These are phyloP conservation scores for Cyberlindnera mycetangii DNA, from an alignment of 805 yeast genomes.

Conservation along the genomic window DNA sequence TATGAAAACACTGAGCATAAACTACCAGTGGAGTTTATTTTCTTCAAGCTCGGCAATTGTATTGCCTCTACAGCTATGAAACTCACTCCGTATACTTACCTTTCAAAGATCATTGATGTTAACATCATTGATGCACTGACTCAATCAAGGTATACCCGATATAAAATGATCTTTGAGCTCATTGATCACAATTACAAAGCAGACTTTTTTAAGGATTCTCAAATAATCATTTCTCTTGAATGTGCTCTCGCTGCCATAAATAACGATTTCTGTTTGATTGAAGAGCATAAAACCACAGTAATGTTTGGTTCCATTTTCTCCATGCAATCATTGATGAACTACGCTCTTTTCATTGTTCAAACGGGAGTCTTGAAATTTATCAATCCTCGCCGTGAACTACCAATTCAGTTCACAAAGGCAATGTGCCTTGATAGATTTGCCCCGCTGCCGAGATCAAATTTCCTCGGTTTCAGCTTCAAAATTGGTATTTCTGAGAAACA, in stretches of 20 bases:
- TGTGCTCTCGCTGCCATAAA: constrained; percentile 10
- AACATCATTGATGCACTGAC: constrained; percentile 20
- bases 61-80: neutral
- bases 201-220: constrained; percentile 21
- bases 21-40: constrained; percentile 9
- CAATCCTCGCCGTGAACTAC: constrained; percentile 16
- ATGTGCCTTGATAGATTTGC: constrained; percentile 22
- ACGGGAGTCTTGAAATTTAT: constrained; percentile 12
- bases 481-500: constrained; percentile 9
- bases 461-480: constrained; percentile 15
- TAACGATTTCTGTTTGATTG: constrained; percentile 12
- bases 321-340: constrained; percentile 19
- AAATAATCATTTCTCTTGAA: constrained; percentile 16
- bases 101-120: constrained; percentile 9
- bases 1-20: constrained; percentile 5
- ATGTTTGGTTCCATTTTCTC: constrained; percentile 23
- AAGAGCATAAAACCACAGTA: constrained; percentile 16
- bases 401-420: constrained; percentile 6
- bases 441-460: constrained; percentile 28
- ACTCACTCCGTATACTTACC: neutral
- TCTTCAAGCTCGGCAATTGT: constrained; percentile 12
- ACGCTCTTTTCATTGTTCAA: constrained; percentile 18
- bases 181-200: constrained; percentile 26
- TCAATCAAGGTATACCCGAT: constrained; percentile 20
- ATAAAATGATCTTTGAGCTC: constrained; percentile 25